Conservation (phyloP, 495 filamentous ascomycete genomes). For the Podospora appendiculata region DNA sequence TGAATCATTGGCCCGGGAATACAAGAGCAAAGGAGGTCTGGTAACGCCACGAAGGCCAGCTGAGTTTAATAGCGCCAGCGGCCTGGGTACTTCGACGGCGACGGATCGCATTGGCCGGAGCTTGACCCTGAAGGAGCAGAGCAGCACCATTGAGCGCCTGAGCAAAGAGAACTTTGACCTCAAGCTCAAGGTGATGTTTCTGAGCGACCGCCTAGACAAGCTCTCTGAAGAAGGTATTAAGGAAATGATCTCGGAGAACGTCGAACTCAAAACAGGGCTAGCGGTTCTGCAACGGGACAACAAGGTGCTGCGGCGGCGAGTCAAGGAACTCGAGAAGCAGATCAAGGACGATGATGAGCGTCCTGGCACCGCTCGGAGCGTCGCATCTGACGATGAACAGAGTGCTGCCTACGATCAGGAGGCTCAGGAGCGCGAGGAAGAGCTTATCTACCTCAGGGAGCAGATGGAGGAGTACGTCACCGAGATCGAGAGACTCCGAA, state of each 20-base stretch:
- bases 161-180: slow-evolving; percentile 97
- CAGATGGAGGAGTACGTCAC: slow-evolving; percentile 72
- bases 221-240: slow-evolving; percentile 94
- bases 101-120: slow-evolving; percentile 59
- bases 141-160: slow-evolving; percentile 87
- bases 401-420: slow-evolving; percentile 44
- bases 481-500: slow-evolving; percentile 71
- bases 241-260: slow-evolving; percentile 95
- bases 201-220: slow-evolving; percentile 86
- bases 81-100: slow-evolving; percentile 31
- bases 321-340: slow-evolving; percentile 81
- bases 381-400: slow-evolving; percentile 42
- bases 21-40: slow-evolving; percentile 51
- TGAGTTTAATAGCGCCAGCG: slow-evolving; percentile 38
- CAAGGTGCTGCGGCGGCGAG: slow-evolving; percentile 64
- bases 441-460: slow-evolving; percentile 75
- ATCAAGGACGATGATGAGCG: slow-evolving; percentile 63
- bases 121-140: slow-evolving; percentile 93
- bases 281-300: slow-evolving; percentile 83
- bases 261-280: slow-evolving; percentile 85
- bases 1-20: slow-evolving; percentile 79
- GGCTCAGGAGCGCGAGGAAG: slow-evolving; percentile 71
- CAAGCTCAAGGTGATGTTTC: slow-evolving; percentile 94
- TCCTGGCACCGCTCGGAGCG: slow-evolving; percentile 45
- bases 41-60: slow-evolving; percentile 46